These are phyloP conservation scores for Remersonia thermophila DNA, from an alignment of 2,329 filamentous ascomycete genomes.

Conservation along the genomic window DNA sequence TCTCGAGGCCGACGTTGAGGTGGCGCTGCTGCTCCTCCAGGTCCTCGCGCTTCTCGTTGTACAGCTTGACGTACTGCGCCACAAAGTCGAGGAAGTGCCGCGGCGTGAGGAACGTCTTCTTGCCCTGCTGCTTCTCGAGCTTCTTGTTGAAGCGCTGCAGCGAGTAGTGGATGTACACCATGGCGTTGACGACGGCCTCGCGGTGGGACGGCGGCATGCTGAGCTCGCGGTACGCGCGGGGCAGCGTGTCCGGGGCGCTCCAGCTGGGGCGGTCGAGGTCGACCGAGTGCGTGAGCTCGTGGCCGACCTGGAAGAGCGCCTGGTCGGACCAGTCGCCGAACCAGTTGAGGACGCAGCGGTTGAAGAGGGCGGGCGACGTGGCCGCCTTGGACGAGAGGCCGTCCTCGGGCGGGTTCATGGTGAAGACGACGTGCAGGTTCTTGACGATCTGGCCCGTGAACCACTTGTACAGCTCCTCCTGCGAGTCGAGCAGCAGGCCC, in stretches of 20 bases:
- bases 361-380: constrained; percentile 96
- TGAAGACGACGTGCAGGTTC: constrained; percentile 98
- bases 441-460: constrained; percentile 99
- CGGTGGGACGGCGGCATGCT: constrained; percentile 77
- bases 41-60: constrained; percentile 96
- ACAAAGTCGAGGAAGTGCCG: constrained; percentile 97
- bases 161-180: constrained; percentile 98
- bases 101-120: constrained; percentile 84
- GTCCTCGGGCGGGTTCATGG: constrained; percentile 97
- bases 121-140: constrained; percentile 82
- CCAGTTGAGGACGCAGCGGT: constrained; percentile 99
- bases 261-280: constrained; percentile 86
- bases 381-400: constrained; percentile 92
- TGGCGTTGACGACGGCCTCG: constrained; percentile 87
- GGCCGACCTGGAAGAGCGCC: constrained; percentile 93
- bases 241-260: constrained; percentile 77
- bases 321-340: constrained; percentile 99
- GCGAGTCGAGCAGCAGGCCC: constrained; percentile 86
- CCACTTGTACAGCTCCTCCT: constrained; percentile 99
- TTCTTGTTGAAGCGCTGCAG: constrained; percentile 80
- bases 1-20: constrained; percentile 95
- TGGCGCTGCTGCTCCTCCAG: constrained; percentile 97
- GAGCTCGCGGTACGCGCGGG: constrained; percentile 81
- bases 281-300: constrained; percentile 89
- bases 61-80: constrained; percentile 91